Conservation (phyloP, 768 basidiomycete species). For the Leucocoprinus sp. region DNA sequence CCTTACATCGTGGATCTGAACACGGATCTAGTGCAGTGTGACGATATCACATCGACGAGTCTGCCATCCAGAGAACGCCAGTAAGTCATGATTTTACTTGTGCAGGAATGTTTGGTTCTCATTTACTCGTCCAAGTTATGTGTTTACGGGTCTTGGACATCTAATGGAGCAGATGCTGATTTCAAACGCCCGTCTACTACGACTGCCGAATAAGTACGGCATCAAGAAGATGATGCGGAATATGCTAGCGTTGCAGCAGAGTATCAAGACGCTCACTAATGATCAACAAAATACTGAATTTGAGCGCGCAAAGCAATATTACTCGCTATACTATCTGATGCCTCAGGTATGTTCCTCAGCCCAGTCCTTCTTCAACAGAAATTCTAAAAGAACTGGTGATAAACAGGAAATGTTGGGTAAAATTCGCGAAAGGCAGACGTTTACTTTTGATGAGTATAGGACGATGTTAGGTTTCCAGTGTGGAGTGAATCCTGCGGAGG, state of each 20-base stretch:
- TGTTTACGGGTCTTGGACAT: slow-evolving; percentile 78
- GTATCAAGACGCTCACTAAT: slow-evolving; percentile 68
- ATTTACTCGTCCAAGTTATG: slow-evolving; percentile 44
- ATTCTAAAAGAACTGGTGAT: neutral
- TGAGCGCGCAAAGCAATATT: slow-evolving; percentile 71
- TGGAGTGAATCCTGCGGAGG: slow-evolving; percentile 60
- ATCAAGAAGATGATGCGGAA: slow-evolving; percentile 84
- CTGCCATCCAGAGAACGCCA: slow-evolving; percentile 57
- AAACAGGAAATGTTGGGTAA: slow-evolving; percentile 68
- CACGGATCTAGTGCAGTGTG: slow-evolving; percentile 64
- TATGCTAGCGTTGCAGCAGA: slow-evolving; percentile 87
- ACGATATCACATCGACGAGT: slow-evolving; percentile 57
- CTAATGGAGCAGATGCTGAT: slow-evolving; percentile 84
- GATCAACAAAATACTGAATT: slow-evolving; percentile 60
- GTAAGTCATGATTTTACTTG: slow-evolving; percentile 35
- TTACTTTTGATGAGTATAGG: slow-evolving; percentile 90
- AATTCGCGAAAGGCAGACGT: slow-evolving; percentile 53
- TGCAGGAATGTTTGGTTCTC: no score
- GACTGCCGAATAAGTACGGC: slow-evolving; percentile 62
- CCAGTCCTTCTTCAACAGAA: neutral
- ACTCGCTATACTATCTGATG: slow-evolving; percentile 63
- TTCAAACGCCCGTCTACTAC: slow-evolving; percentile 62
- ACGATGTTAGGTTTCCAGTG: slow-evolving; percentile 86
- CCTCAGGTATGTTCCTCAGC: slow-evolving; percentile 51
- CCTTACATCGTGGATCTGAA: slow-evolving; percentile 84